A percentile compares a stretch with the other conserved stretches of the same genome.
Conservation (phyloP, 768 basidiomycete genomes). For the Pholiota conissans region DNA sequence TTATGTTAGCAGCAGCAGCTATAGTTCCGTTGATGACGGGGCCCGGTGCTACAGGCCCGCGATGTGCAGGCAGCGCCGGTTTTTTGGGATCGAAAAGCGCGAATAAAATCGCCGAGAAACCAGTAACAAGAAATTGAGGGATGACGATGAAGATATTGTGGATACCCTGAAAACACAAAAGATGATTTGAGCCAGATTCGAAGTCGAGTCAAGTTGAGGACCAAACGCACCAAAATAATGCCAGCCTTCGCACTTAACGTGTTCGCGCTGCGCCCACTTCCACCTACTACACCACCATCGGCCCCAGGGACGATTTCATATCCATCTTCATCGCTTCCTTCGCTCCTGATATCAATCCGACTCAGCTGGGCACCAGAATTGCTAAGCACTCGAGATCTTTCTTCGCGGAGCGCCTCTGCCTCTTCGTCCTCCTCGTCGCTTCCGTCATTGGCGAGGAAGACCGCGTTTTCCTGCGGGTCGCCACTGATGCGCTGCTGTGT, state of each 20-base stretch:
- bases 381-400: conserved; percentile 31
- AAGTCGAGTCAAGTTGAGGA: too few relatives aligned
- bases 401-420: conserved; percentile 16
- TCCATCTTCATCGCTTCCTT: conserved; percentile 24
- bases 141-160: conserved; percentile 94
- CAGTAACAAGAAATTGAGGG: conserved; percentile 92
- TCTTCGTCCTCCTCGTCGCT: conserved; percentile 30
- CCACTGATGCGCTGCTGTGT: conserved; percentile 24
- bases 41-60: conserved; percentile 21
- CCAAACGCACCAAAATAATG: conserved; percentile 73
- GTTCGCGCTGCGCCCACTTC: not conserved
- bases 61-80: conserved; percentile 38
- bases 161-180: conserved; percentile 80
- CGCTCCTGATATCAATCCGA: conserved; percentile 37
- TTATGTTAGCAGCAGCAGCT: conserved; percentile 8
- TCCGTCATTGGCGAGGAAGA: conserved; percentile 26
- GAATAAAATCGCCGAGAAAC: conserved; percentile 82
- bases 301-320: conserved; percentile 27
- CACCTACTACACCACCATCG: conserved; percentile 10
- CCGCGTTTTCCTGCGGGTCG: conserved; percentile 29
- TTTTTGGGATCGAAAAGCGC: conserved; percentile 75
- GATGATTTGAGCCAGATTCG: too few relatives aligned
- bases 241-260: conserved; percentile 80
- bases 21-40: conserved; percentile 21
- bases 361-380: conserved; percentile 52